Evolutionary conservation across 306 rosid genomes (phyloP).

Genomic region (Corylus avellana): DNA sequence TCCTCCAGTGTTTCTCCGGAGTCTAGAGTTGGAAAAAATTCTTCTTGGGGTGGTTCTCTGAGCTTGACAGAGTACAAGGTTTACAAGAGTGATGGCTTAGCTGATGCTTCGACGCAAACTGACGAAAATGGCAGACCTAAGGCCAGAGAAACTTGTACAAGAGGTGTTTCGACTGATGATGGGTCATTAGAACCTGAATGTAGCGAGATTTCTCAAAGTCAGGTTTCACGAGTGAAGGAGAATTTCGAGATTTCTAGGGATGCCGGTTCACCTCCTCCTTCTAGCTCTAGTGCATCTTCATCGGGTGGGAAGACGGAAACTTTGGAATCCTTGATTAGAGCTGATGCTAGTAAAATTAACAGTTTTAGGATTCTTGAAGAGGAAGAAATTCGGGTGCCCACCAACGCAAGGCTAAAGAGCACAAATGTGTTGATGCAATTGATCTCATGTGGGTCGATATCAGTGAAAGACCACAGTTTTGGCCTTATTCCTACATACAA

Average conservation of each 20-base stretch:
- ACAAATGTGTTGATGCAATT: conserved; percentile 78
- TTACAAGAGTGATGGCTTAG: conserved; percentile 67
- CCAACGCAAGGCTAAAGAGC: conserved; percentile 64
- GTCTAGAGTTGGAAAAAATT: conserved; percentile 54
- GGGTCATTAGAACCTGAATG: conserved; percentile 54
- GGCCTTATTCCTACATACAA: conserved; percentile 81
- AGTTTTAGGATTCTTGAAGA: conserved; percentile 77
- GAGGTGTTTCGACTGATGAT: conserved; percentile 92
- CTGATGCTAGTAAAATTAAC: conserved; percentile 78
- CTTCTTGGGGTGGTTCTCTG: conserved; percentile 54
- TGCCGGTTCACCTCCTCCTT: conserved; percentile 58
- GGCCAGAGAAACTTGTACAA: conserved; percentile 65
- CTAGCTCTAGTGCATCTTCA: conserved; percentile 61
- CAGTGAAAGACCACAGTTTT: conserved; percentile 79
- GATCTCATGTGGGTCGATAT: conserved; percentile 86
- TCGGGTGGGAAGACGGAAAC: conserved; percentile 84
- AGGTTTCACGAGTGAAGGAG: conserved; percentile 40
- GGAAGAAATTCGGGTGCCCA: conserved; percentile 59
- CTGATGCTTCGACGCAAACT: conserved; percentile 93
- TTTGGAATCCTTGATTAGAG: conserved; percentile 84
- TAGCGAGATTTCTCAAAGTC: conserved; percentile 39
- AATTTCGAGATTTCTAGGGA: conserved; percentile 51
- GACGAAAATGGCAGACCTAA: conserved; percentile 56
- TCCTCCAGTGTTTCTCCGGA: conserved; percentile 67
- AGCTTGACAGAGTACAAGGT: conserved; percentile 75